Evolutionary conservation across 2,329 filamentous ascomycete species (phyloP).

Genomic region (Chaetothyriales sp.): DNA sequence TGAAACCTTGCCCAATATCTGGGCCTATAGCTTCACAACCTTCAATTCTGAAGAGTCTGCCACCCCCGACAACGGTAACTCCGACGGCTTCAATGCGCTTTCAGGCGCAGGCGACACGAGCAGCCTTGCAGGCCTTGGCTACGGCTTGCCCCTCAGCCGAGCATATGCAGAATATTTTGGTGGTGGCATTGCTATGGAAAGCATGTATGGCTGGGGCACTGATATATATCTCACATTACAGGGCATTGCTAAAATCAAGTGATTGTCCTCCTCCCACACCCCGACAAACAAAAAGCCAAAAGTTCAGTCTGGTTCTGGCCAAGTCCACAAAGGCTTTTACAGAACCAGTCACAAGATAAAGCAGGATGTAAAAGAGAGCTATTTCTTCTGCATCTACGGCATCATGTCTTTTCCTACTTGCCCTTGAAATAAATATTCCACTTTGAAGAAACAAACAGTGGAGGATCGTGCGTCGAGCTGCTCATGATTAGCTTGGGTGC

Average conservation of each 20-base stretch:
- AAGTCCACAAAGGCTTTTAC: too few species aligned
- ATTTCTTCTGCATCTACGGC: too few species aligned
- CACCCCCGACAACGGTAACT: constrained; percentile 33
- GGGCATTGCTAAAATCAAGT: constrained; percentile 40
- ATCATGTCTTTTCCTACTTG: too few species aligned
- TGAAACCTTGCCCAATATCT: constrained; percentile 70
- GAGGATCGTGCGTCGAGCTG: too few species aligned
- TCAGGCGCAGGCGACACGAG: constrained; percentile 57
- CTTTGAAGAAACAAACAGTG: too few species aligned
- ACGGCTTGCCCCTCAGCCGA: constrained; percentile 75
- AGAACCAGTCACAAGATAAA: too few species aligned
- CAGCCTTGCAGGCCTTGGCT: constrained; percentile 83
- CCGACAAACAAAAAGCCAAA: too few species aligned
- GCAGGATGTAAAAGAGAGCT: too few species aligned
- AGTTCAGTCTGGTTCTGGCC: too few species aligned
- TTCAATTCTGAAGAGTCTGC: constrained; percentile 55
- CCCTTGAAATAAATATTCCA: too few species aligned
- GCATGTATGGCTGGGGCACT: constrained; percentile 79
- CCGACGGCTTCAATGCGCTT: constrained; percentile 59
- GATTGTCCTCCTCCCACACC: constrained; percentile 5
- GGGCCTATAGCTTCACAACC: constrained; percentile 95
- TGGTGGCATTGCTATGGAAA: constrained; percentile 88
- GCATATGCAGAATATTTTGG: constrained; percentile 98
- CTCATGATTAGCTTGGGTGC: too few species aligned
- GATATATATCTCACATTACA: constrained; percentile 50